phyloP scores from a whole-genome alignment of 164 flowering plant species.

The Saururus chinensis region DNA sequence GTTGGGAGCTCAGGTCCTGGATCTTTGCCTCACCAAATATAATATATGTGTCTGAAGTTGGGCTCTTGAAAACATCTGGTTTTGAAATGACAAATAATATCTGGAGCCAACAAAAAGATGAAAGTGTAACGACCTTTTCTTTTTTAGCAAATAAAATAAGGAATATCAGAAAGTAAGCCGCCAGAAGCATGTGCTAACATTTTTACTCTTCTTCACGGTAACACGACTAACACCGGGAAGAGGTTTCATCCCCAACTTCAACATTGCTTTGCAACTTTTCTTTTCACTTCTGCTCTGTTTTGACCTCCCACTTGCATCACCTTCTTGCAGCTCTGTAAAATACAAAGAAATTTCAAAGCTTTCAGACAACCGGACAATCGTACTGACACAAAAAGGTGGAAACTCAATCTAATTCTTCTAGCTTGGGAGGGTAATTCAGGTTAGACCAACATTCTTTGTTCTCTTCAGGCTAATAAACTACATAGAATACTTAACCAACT shows the following conservation, averaged over 20 bases:
- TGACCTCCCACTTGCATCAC: constrained; percentile 25
- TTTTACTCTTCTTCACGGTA: constrained; percentile 28
- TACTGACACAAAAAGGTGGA: background rate
- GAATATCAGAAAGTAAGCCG: background rate
- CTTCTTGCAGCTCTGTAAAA: constrained; percentile 16
- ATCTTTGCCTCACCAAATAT: constrained; percentile 33
- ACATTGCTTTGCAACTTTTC: constrained; percentile 31
- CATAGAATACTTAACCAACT: too few species aligned
- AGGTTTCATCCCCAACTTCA: constrained; percentile 34
- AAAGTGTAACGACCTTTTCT: background rate
- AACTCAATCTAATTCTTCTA: too few species aligned
- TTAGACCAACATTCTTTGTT: too few species aligned
- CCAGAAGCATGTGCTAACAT: constrained; percentile 9
- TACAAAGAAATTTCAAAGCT: background rate
- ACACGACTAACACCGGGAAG: constrained; percentile 28
- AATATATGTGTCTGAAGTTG: constrained; percentile 25
- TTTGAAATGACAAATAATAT: constrained; percentile 33
- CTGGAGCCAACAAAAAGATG: constrained; percentile 7
- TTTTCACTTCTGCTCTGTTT: constrained; percentile 33
- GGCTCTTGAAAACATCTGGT: constrained; percentile 33
- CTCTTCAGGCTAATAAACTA: too few species aligned
- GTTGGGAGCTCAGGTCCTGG: constrained; percentile 31
- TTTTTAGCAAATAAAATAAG: background rate
- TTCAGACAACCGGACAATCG: background rate
- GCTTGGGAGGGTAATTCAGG: too few species aligned